Evolutionary conservation across 2,329 filamentous ascomycete genomes (phyloP), one percentile per base, ranked within the genome.

Genomic region (Paecilomyces sp.): DNA sequence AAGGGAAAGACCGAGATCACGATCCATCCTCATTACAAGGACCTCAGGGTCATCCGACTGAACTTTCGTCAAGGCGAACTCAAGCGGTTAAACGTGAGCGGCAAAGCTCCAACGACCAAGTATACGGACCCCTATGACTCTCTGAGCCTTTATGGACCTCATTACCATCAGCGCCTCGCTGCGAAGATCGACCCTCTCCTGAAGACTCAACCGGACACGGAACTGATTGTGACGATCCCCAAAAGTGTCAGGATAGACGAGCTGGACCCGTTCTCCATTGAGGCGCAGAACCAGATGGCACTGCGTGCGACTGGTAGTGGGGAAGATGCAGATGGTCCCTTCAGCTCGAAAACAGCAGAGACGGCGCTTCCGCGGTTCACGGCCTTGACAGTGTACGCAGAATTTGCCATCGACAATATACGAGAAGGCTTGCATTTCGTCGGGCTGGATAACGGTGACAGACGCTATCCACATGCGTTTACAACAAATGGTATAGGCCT

Each of bases 381-480:
- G 57, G 81, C 85, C n/a, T 70, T 90, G 55, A 83, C 79, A 55
- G 71, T 91, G 53, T 82, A 83, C 54, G 88, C 97, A 59, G 90
- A 94, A 34, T 99, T 96, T 70, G 80, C 82, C 24, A 85, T 91
- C 34, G 85, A 85, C 56, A 85, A 85, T 66, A 88, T 92, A 56
- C 84, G 91, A 54, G 94, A 99, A 72, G 93, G 91, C 24, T 75
- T 97, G 60, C 92, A 97, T 62, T 99, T 97, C 75, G 90, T 95
- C 15, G 92, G 94, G 3, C 84, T 94, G 41, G 87, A 91, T 53
- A 86, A 88, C 59, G 85, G 87, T 56, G 93, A 97, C 71, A 81
- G 82, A 59, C 85, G 92, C 62, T 99, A 92, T 72, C 92, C 94
- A 0, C 93, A 99, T 77, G 87, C 90, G 55, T 99, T 96, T 73